phyloP scores from a whole-genome alignment of 1,284 basidiomycete genomes.

The Fomitopsis palustris region DNA sequence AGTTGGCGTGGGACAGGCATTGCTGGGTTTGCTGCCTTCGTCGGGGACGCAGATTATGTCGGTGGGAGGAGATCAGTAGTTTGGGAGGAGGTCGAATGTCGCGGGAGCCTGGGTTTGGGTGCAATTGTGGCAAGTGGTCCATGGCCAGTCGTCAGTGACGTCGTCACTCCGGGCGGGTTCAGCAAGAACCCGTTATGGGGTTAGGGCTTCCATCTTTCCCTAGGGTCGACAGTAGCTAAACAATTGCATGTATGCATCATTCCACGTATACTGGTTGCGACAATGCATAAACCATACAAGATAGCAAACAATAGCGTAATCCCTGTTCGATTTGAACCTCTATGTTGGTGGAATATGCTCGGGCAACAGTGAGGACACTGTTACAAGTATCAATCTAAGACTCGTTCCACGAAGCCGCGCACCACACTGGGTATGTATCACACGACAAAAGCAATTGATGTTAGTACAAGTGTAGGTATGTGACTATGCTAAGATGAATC shows the following conservation, averaged over 20 bases:
- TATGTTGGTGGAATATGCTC: not conserved
- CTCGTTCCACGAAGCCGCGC: not conserved
- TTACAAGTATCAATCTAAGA: slow-evolving; percentile 2
- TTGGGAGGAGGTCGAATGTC: too few species aligned
- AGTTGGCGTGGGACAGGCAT: slow-evolving; percentile 62
- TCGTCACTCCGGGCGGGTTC: too few species aligned
- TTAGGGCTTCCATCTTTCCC: not conserved
- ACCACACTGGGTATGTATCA: not conserved
- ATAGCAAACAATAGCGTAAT: too few species aligned
- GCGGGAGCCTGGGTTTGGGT: too few species aligned
- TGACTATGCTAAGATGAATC: slow-evolving; percentile 1
- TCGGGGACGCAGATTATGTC: not conserved
- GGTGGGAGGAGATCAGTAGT: too few species aligned
- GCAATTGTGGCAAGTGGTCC: too few species aligned
- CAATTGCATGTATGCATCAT: too few species aligned
- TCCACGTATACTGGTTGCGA: too few species aligned
- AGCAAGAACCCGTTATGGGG: not conserved
- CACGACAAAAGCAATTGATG: not conserved
- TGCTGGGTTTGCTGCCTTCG: not conserved
- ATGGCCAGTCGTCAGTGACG: not conserved
- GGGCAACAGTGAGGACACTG: not conserved
- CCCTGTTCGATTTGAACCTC: not conserved
- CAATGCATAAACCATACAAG: too few species aligned
- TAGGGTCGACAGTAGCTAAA: slow-evolving; percentile 6
- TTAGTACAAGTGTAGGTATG: slow-evolving; percentile 4